Base-by-base conservation (phyloP, 2,329 filamentous ascomycete genomes). In the Curvularia eragrostidis region DNA sequence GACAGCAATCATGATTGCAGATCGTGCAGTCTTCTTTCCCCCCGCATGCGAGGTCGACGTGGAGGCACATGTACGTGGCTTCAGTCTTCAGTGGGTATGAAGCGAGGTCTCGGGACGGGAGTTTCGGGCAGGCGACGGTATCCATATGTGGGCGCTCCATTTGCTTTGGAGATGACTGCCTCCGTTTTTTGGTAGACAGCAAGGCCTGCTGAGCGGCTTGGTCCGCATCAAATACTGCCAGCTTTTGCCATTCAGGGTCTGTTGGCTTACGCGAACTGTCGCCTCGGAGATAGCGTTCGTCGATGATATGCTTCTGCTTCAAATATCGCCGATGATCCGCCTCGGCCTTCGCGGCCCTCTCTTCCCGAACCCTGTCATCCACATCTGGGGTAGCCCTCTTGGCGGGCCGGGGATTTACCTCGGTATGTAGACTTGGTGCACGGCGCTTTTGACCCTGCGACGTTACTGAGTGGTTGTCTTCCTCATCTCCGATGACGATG, bases 211-310 rank as follows among this genome's bases (percentile, higher is more conserved):
- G 21, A 13, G 39, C 21, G 3, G 39, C 39, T 15, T 23, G 18
- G 8, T 23, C 21, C 2, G 5, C 13, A 36, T 48, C 46, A 10
- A 30, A 48, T 2, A 23, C 46, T 3, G 46, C 46, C 7, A 48
- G 12, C 46, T 48, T 48, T 19, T 48, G 28, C 46, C 28, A 48
- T 3, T 38, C 19, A n/a, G 19, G 46, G n/a, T 48, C 46, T n/a
- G 46, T 36, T 23, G 30, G 18, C 28, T 48, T 36, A 12, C 30
- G 46, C 6, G 6, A n/a, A 5, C 15, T 24, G 10, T 34, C 30
- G 6, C 46, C 46, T 24, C 13, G 6, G 4, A 48, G 46, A 12
- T 48, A 48, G 9, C 18, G 19, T 6, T 23, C 15, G 19, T 48
- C 46, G 21, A 36, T 26, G 12, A 24, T 36, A 4, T 48, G 30